phyloP scores from a whole-genome alignment of 1,284 basidiomycete genomes.

The Ceratobasidium theobromae region DNA sequence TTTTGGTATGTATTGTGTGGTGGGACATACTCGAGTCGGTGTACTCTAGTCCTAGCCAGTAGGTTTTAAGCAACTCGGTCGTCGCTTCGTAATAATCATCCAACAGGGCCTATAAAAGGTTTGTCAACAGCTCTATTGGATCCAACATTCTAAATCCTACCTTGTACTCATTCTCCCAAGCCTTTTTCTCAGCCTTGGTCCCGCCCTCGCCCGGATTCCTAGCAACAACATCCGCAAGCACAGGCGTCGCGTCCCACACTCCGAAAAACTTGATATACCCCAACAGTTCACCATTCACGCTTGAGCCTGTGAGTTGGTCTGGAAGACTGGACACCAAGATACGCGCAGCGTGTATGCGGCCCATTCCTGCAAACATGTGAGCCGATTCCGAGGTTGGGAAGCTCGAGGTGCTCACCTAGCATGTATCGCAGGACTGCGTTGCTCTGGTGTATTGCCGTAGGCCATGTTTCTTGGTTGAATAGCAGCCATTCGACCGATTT shows the following conservation, averaged over 20 bases:
- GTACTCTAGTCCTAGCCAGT: conserved; percentile 58
- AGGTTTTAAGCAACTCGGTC: conserved; percentile 46
- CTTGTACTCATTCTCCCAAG: conserved; percentile 65
- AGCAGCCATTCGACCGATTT: conserved; percentile 94
- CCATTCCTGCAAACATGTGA: conserved; percentile 54
- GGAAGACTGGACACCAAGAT: conserved; percentile 68
- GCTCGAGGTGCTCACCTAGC: conserved; percentile 58
- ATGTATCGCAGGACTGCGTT: conserved; percentile 86
- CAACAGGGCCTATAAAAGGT: conserved; percentile 39
- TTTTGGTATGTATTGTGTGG: conserved; percentile 31
- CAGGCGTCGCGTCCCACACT: conserved; percentile 64
- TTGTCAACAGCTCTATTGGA: not conserved
- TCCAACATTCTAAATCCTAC: conserved; percentile 39
- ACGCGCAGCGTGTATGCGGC: conserved; percentile 71
- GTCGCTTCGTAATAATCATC: conserved; percentile 46
- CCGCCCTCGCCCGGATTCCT: conserved; percentile 53
- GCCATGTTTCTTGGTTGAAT: conserved; percentile 70
- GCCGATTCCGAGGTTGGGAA: conserved; percentile 23
- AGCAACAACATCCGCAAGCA: conserved; percentile 53
- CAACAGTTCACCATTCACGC: not conserved
- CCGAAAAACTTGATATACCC: conserved; percentile 58
- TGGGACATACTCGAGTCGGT: conserved; percentile 72
- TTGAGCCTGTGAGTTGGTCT: not conserved
- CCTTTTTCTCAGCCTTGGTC: conserved; percentile 49
- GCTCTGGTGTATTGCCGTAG: conserved; percentile 76